These are phyloP conservation scores for Saccharomyces jurei DNA, from an alignment of 805 yeast genomes.

Conservation along the genomic window DNA sequence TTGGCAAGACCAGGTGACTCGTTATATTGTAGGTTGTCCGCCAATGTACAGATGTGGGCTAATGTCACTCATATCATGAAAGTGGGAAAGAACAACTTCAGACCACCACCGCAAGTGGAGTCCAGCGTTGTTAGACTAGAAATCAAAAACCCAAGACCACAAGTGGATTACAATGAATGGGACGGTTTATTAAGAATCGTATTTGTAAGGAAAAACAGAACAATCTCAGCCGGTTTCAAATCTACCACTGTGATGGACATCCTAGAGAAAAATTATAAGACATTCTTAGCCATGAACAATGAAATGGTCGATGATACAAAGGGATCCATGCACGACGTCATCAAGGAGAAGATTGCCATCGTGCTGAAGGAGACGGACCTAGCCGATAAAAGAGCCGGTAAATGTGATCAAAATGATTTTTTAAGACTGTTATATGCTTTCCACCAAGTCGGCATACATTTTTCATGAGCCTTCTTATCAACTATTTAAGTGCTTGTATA, in stretches of 20 bases:
- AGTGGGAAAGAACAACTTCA: constrained; percentile 91
- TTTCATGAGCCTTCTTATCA: constrained; percentile 45
- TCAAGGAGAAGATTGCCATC: constrained; percentile 60
- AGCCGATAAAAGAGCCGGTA: constrained; percentile 82
- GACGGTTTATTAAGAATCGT: constrained; percentile 89
- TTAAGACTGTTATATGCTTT: constrained; percentile 79
- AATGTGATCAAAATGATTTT: constrained; percentile 93
- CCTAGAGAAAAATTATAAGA: constrained; percentile 78
- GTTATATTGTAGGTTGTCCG: constrained; percentile 84
- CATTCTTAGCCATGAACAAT: constrained; percentile 52
- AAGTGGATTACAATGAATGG: constrained; percentile 91
- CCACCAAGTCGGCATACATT: constrained; percentile 95
- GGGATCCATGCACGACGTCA: constrained; percentile 35
- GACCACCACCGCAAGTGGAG: constrained; percentile 98
- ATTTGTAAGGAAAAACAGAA: constrained; percentile 88
- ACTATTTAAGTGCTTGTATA: neutral
- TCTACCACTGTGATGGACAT: constrained; percentile 71
- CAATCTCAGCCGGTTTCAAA: constrained; percentile 87
- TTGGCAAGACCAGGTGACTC: constrained; percentile 96
- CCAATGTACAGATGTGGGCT: constrained; percentile 99
- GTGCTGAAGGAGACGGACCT: constrained; percentile 76
- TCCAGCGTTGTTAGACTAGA: constrained; percentile 92
- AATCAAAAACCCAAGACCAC: constrained; percentile 88
- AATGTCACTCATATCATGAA: constrained; percentile 97
- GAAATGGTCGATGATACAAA: constrained; percentile 37